These are phyloP conservation scores for Mycotypha africana DNA, from an alignment of 371 early-diverging fungal species.

Conservation along the genomic window DNA sequence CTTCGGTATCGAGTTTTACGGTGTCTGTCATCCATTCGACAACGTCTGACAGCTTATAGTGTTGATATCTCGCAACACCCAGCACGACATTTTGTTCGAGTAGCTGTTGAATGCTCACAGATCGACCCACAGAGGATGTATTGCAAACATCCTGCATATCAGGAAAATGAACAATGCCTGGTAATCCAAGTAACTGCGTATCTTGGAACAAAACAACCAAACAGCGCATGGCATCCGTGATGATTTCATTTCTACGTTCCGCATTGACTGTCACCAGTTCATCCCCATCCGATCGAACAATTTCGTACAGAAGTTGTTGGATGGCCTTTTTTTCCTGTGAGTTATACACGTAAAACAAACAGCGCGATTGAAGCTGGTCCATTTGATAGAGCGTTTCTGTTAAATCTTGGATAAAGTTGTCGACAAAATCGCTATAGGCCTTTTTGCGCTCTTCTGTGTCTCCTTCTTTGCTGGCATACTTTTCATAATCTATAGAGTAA, in stretches of 20 bases:
- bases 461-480: too few species aligned
- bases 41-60: slow-evolving; percentile 20
- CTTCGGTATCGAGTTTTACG: neutral
- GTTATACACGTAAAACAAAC: slow-evolving; percentile 23
- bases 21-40: slow-evolving; percentile 16
- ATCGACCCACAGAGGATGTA: slow-evolving; percentile 7
- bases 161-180: slow-evolving; percentile 5
- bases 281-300: slow-evolving; percentile 9
- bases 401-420: slow-evolving; percentile 12
- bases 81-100: slow-evolving; percentile 32
- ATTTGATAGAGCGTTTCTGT: slow-evolving; percentile 1
- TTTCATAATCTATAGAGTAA: neutral
- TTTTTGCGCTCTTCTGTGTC: neutral
- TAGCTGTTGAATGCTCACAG: slow-evolving; percentile 21
- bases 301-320: slow-evolving; percentile 13
- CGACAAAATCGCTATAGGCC: slow-evolving; percentile 6
- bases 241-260: neutral
- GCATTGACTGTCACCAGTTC: neutral
- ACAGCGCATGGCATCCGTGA: slow-evolving; percentile 18
- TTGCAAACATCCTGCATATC: slow-evolving; percentile 5
- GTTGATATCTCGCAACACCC: slow-evolving; percentile 21
- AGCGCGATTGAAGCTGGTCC: slow-evolving; percentile 6
- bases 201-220: slow-evolving; percentile 29
- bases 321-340: slow-evolving; percentile 12
- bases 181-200: slow-evolving; percentile 18